Conservation (phyloP, 2,329 filamentous ascomycete genomes). For the Cadophora gregata region DNA sequence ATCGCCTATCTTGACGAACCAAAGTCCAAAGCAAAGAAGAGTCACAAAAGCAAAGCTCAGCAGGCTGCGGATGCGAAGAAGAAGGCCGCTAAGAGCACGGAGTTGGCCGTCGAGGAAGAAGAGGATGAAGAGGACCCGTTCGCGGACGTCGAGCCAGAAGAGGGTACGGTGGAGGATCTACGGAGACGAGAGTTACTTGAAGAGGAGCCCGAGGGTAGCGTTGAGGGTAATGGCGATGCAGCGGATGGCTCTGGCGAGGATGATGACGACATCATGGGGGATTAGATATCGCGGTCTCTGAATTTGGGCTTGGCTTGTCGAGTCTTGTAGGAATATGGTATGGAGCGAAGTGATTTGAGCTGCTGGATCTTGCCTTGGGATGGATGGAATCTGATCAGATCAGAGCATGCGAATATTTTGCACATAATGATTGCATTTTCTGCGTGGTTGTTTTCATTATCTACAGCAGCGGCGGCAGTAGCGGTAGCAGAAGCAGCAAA, state of each 20-base stretch:
- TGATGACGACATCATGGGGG: slow-evolving; percentile 52
- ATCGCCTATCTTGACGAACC: slow-evolving; percentile 78
- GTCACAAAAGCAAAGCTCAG: slow-evolving; percentile 49
- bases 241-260: slow-evolving; percentile 42
- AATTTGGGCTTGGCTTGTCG: neutral
- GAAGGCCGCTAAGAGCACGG: slow-evolving; percentile 46
- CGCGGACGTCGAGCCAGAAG: slow-evolving; percentile 58
- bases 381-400: neutral
- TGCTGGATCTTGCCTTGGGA: neutral
- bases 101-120: slow-evolving; percentile 37
- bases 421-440: slow-evolving; percentile 9
- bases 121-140: slow-evolving; percentile 48
- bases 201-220: slow-evolving; percentile 48
- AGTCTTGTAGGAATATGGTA: slow-evolving; percentile 18
- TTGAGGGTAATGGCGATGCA: slow-evolving; percentile 49
- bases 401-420: neutral
- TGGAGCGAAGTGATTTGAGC: slow-evolving; percentile 7
- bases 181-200: slow-evolving; percentile 60
- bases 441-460: neutral
- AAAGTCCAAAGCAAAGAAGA: slow-evolving; percentile 55
- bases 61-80: slow-evolving; percentile 50
- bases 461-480: no score
- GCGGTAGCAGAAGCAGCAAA: no score
- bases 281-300: slow-evolving; percentile 39
- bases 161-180: slow-evolving; percentile 64